Conservation (phyloP, 176 grass and related monocot species). For the Cocos nucifera region DNA sequence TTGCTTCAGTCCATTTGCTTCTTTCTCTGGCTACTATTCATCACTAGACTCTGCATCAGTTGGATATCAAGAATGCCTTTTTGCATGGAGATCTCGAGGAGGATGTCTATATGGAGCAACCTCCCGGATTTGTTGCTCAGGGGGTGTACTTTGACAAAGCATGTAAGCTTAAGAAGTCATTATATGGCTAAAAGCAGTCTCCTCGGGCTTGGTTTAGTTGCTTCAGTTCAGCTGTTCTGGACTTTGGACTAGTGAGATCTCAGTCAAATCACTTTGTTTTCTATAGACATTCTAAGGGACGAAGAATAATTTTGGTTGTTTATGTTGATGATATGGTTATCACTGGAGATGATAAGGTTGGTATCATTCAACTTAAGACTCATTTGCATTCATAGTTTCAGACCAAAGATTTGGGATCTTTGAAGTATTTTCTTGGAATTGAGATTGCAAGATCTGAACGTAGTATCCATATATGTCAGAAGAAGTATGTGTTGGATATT, state of each 20-base stretch:
- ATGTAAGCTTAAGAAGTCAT: too few relatives aligned
- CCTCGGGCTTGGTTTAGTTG: too few relatives aligned
- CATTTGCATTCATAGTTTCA: not conserved
- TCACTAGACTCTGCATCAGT: too few relatives aligned
- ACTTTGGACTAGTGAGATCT: not conserved
- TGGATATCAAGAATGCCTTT: too few relatives aligned
- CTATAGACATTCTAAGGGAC: not conserved
- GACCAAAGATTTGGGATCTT: not conserved
- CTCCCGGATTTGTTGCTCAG: too few relatives aligned
- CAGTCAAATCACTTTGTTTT: not conserved
- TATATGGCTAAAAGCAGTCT: too few relatives aligned
- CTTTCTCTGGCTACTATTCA: too few relatives aligned
- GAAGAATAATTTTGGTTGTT: not conserved
- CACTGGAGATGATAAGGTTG: not conserved
- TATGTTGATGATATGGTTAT: not conserved
- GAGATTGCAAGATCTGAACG: not conserved
- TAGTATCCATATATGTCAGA: not conserved
- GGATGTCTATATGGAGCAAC: too few relatives aligned
- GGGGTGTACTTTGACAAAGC: too few relatives aligned
- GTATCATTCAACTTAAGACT: not conserved
- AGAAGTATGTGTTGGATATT: not conserved
- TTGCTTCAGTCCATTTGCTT: too few relatives aligned
- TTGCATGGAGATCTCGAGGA: too few relatives aligned
- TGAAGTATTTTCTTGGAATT: not conserved
- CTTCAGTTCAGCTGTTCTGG: not conserved